These are phyloP conservation scores for Hansenula lynferdii DNA, from an alignment of 1,139 yeast genomes.

Conservation along the genomic window DNA sequence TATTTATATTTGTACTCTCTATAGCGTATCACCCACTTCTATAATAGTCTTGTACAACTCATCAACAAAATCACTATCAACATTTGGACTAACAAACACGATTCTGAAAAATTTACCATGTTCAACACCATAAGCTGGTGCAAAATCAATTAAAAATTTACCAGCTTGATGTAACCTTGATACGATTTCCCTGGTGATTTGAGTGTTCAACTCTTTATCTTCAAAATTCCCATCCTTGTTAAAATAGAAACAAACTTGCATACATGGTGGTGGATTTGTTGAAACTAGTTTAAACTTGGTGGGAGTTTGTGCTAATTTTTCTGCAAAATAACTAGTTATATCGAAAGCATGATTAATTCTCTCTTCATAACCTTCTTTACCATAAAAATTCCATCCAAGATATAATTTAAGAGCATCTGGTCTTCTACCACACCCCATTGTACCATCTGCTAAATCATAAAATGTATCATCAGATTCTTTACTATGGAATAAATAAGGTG, in stretches of 20 bases:
- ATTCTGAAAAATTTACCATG: conserved; percentile 82
- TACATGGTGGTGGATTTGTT: conserved; percentile 61
- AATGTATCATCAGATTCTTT: conserved; percentile 36
- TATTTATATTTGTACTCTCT: no score
- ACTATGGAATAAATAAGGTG: conserved; percentile 80
- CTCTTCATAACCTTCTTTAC: conserved; percentile 49
- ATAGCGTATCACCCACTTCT: conserved; percentile 10
- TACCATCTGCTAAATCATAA: conserved; percentile 82
- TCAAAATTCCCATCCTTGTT: conserved; percentile 35
- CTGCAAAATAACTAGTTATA: conserved; percentile 57
- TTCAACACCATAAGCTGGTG: conserved; percentile 59
- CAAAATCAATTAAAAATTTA: conserved; percentile 69
- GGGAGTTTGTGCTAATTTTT: conserved; percentile 28
- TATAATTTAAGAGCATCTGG: conserved; percentile 79
- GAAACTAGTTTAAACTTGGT: conserved; percentile 49
- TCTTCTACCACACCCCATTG: conserved; percentile 91
- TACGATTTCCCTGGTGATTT: conserved; percentile 60
- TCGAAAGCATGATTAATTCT: conserved; percentile 71
- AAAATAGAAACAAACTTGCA: conserved; percentile 82
- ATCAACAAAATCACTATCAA: conserved; percentile 37
- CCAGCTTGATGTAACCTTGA: conserved; percentile 57
- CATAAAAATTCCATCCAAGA: conserved; percentile 79
- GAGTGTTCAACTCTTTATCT: conserved; percentile 40
- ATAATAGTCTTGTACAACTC: conserved; percentile 19
- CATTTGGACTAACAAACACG: conserved; percentile 72